Evolutionary conservation across 306 rosid species (phyloP).

Genomic region (Ochetophila trinervis): DNA sequence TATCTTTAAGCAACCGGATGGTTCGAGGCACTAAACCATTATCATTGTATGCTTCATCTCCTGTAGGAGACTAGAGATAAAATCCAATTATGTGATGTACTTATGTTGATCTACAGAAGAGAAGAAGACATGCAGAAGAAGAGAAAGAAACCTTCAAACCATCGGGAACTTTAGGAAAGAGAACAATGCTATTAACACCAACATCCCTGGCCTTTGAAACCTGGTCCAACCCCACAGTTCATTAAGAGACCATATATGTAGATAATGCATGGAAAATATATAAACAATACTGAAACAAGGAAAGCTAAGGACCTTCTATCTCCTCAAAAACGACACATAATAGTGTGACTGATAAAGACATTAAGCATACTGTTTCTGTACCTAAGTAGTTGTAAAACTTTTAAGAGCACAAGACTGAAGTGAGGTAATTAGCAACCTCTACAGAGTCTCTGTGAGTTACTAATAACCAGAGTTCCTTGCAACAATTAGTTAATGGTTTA

Average conservation of each 20-base stretch:
- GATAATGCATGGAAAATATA: not conserved
- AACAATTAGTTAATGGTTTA: too few species aligned
- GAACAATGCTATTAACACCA: conserved; percentile 82
- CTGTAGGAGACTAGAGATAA: conserved; percentile 61
- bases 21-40: conserved; percentile 91
- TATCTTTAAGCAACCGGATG: conserved; percentile 82
- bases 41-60: conserved; percentile 88
- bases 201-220: conserved; percentile 87
- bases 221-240: conserved; percentile 39
- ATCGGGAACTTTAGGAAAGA: conserved; percentile 97
- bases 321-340: not conserved
- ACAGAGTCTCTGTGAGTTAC: too few species aligned
- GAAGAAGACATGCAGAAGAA: conserved; percentile 1
- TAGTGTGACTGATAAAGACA: too few species aligned
- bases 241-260: not conserved
- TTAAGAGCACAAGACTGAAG: too few species aligned
- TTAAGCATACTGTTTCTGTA: too few species aligned
- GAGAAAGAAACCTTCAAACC: conserved; percentile 69
- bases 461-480: too few species aligned
- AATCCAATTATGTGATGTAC: conserved; percentile 26
- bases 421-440: too few species aligned
- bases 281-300: not conserved
- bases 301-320: too few species aligned
- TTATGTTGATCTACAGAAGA: not conserved
- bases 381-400: too few species aligned